Percentiles rank a stretch among this genome's conserved stretches.
phyloP scores from a whole-genome alignment of 1,139 yeast genomes.

The Blastobotrys serpentis region DNA sequence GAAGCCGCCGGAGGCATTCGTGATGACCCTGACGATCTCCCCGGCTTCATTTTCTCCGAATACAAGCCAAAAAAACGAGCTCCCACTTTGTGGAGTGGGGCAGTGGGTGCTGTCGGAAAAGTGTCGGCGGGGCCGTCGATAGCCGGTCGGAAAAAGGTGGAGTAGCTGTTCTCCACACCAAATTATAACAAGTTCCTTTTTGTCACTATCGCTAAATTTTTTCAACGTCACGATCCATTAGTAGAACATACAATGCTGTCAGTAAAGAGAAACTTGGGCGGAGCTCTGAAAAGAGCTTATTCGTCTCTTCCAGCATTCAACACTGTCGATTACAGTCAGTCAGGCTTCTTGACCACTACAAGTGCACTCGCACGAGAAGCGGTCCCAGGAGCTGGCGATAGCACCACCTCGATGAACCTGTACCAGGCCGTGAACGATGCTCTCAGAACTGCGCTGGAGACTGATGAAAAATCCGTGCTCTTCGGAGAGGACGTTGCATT shows the following conservation, averaged over 20 bases:
- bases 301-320: conserved; percentile 19
- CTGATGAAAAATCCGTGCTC: conserved; percentile 38
- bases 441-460: conserved; percentile 36
- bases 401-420: conserved; percentile 35
- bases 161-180: background rate
- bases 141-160: conserved; percentile 3
- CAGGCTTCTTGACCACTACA: conserved; percentile 18
- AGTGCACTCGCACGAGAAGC: conserved; percentile 13
- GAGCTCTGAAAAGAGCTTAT: conserved; percentile 11
- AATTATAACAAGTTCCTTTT: background rate
- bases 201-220: background rate
- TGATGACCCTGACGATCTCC: no score
- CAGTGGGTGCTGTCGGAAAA: background rate
- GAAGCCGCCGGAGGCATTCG: no score
- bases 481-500: conserved; percentile 42
- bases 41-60: no score
- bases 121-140: conserved; percentile 7
- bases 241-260: conserved; percentile 1
- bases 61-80: no score
- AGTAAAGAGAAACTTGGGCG: background rate
- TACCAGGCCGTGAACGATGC: conserved; percentile 40
- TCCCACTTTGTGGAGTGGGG: no score
- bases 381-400: conserved; percentile 17
- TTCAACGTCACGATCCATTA: background rate
- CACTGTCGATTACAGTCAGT: conserved; percentile 16